These are phyloP conservation scores for Phyllosticta citriasiana DNA, from an alignment of 2,329 filamentous ascomycete species.

Conservation along the genomic window DNA sequence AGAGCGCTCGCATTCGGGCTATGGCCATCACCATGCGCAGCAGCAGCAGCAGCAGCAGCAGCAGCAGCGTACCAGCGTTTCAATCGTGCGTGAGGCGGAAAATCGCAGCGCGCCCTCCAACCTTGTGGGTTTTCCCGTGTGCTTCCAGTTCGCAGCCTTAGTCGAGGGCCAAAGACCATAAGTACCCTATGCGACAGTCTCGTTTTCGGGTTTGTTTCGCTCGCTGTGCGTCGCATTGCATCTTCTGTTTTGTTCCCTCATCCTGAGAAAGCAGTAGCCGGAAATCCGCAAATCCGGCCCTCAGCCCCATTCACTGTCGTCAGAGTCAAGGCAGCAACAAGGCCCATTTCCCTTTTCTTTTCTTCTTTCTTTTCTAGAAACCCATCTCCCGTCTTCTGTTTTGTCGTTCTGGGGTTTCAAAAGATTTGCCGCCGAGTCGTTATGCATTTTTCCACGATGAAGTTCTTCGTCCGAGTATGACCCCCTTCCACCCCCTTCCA, in stretches of 20 bases:
- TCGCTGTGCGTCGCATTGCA: not conserved
- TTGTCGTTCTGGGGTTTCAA: not conserved
- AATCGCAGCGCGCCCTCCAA: not conserved
- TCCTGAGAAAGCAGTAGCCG: not conserved
- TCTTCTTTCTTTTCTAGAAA: not conserved
- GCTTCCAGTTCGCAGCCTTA: not conserved
- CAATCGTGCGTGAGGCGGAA: not conserved
- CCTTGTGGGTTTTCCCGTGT: not conserved
- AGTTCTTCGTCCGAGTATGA: not conserved
- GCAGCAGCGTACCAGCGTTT: not conserved
- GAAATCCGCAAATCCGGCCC: not conserved
- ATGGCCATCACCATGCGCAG: not conserved
- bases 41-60: too few species aligned
- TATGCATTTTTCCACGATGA: not conserved
- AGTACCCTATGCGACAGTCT: not conserved
- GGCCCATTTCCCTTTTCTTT: not conserved
- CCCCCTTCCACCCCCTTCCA: not conserved
- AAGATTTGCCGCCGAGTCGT: not conserved
- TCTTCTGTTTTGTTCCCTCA: not conserved
- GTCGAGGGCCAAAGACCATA: not conserved
- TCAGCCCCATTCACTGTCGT: not conserved
- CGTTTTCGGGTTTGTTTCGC: not conserved
- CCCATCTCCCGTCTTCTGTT: not conserved
- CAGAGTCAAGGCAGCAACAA: not conserved
- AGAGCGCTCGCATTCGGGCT: not conserved